A percentile compares a stretch with the other conserved stretches of the same genome.
Evolutionary conservation across 106 monocot genomes (phyloP).

Genomic region (Allium sativum): DNA sequence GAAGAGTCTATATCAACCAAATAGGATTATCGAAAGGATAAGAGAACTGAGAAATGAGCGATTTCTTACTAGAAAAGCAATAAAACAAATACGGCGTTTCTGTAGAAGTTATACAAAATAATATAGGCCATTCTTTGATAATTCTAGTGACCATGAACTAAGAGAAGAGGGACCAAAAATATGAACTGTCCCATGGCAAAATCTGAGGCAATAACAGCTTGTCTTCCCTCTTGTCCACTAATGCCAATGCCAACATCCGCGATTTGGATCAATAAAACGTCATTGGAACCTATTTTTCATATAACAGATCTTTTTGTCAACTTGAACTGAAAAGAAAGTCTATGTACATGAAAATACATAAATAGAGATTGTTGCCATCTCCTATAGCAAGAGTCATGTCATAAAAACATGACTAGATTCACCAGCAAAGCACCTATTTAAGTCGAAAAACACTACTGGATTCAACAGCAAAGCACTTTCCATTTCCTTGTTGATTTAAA

Average conservation of each 20-base stretch:
- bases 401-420: too few species aligned
- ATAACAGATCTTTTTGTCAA: neutral
- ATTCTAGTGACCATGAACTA: slow-evolving; percentile 99
- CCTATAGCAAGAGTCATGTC: slow-evolving; percentile 98
- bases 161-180: slow-evolving; percentile 86
- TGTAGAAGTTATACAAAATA: slow-evolving; percentile 98
- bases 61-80: slow-evolving; percentile 69
- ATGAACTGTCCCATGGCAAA: slow-evolving; percentile 98
- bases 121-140: slow-evolving; percentile 94
- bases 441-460: too few species aligned
- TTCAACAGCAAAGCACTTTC: too few species aligned
- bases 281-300: slow-evolving; percentile 69
- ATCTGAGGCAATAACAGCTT: slow-evolving; percentile 98
- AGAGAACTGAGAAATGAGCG: too few species aligned
- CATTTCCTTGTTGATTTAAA: too few species aligned
- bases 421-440: too few species aligned
- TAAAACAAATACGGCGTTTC: slow-evolving; percentile 77
- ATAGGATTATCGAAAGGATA: neutral
- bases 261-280: slow-evolving; percentile 99
- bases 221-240: slow-evolving; percentile 90
- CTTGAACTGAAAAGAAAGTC: neutral
- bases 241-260: slow-evolving; percentile 97
- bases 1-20: neutral
- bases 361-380: slow-evolving; percentile 43
- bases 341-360: neutral